Conservation (phyloP, 495 filamentous ascomycete species). For the Penicillium daleae region DNA sequence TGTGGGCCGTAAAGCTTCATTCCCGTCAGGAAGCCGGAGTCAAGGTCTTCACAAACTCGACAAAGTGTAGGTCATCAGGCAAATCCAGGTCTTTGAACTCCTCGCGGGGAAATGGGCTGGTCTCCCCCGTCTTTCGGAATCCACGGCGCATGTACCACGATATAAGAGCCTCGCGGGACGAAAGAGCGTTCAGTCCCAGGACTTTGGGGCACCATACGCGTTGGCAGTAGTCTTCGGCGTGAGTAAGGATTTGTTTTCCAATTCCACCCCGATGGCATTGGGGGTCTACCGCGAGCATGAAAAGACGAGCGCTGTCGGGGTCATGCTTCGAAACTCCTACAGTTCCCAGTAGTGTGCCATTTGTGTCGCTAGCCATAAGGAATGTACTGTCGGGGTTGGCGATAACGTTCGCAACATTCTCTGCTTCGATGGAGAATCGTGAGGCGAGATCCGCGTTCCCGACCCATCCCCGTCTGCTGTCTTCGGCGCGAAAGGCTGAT, state of each 20-base stretch:
- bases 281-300: constrained; percentile 46
- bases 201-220: constrained; percentile 33
- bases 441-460: constrained; percentile 38
- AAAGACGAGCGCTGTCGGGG: constrained; percentile 36
- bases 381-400: constrained; percentile 39
- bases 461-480: constrained; percentile 44
- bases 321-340: constrained; percentile 36
- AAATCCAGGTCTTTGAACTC: constrained; percentile 30
- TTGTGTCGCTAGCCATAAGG: constrained; percentile 34
- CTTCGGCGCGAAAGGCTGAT: constrained; percentile 47
- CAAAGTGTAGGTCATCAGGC: constrained; percentile 44
- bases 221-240: constrained; percentile 44
- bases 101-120: constrained; percentile 43
- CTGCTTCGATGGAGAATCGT: constrained; percentile 33
- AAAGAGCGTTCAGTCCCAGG: constrained; percentile 45
- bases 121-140: constrained; percentile 43
- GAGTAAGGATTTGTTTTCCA: constrained; percentile 42
- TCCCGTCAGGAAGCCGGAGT: background rate
- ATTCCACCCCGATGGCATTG: constrained; percentile 41
- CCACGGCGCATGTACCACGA: constrained; percentile 50
- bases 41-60: constrained; percentile 33
- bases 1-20: background rate
- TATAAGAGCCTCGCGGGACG: constrained; percentile 42
- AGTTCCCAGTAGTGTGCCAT: constrained; percentile 34
- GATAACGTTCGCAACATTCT: constrained; percentile 42